phyloP scores from a whole-genome alignment of 768 basidiomycete species.

The Rhizopogon vulgaris region DNA sequence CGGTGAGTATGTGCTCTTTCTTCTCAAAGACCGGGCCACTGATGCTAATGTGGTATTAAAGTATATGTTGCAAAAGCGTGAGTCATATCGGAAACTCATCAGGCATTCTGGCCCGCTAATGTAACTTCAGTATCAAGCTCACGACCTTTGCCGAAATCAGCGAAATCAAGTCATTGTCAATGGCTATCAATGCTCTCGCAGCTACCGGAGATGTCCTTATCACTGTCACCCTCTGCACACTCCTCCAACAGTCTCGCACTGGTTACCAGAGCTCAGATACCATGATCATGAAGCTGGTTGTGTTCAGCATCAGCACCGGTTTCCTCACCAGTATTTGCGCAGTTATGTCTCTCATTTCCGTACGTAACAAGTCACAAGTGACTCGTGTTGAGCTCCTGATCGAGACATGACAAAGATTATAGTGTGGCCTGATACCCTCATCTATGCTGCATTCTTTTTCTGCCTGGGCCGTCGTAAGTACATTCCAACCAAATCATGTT shows the following conservation, averaged over 20 bases:
- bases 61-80: conserved; percentile 33
- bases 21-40: neutral
- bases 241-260: conserved; percentile 44
- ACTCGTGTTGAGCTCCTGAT: neutral
- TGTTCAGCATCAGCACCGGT: conserved; percentile 46
- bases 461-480: conserved; percentile 48
- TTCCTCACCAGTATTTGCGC: conserved; percentile 43
- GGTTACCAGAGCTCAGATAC: conserved; percentile 50
- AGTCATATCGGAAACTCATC: conserved; percentile 5
- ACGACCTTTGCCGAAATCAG: conserved; percentile 38
- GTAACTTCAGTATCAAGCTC: conserved; percentile 28
- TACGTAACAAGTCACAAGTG: conserved; percentile 10
- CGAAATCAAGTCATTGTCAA: conserved; percentile 44
- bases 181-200: conserved; percentile 45
- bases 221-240: conserved; percentile 36
- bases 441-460: conserved; percentile 55
- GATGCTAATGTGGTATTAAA: conserved; percentile 29
- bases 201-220: conserved; percentile 45
- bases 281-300: conserved; percentile 46
- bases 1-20: conserved; percentile 23
- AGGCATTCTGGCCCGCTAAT: conserved; percentile 15
- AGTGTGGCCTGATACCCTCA: conserved; percentile 40
- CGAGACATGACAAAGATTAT: conserved; percentile 31
- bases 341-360: conserved; percentile 47
- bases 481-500: neutral